Evolutionary conservation across 371 early-diverging fungal species (phyloP).

Genomic region (Lichtheimia corymbifera): DNA sequence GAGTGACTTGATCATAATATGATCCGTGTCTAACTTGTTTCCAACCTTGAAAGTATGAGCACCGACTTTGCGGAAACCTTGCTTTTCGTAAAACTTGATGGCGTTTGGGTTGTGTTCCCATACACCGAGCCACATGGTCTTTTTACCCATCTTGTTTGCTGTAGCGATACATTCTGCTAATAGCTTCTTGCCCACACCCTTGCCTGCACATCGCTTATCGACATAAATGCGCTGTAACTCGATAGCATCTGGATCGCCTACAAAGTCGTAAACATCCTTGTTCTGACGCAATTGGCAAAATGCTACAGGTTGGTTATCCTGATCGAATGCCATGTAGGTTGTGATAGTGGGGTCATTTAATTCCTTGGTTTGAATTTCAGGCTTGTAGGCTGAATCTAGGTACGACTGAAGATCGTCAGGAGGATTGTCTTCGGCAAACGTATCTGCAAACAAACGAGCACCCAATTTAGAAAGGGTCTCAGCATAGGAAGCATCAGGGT

Average conservation of each 20-base stretch:
- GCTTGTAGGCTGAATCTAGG: slow-evolving; percentile 18
- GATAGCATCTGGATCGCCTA: slow-evolving; percentile 24
- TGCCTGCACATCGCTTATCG: slow-evolving; percentile 21
- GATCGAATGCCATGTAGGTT: slow-evolving; percentile 23
- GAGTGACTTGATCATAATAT: slow-evolving; percentile 23
- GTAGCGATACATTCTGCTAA: slow-evolving; percentile 11
- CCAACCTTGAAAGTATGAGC: slow-evolving; percentile 27
- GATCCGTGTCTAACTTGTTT: slow-evolving; percentile 24
- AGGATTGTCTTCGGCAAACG: slow-evolving; percentile 16
- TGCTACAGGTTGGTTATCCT: slow-evolving; percentile 16
- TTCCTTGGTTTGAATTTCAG: slow-evolving; percentile 20
- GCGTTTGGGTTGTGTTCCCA: slow-evolving; percentile 35
- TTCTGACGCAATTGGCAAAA: slow-evolving; percentile 25
- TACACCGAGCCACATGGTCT: slow-evolving; percentile 39
- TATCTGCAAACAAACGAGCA: slow-evolving; percentile 17
- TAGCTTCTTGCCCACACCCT: slow-evolving; percentile 26
- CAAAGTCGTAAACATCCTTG: slow-evolving; percentile 24
- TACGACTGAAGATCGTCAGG: slow-evolving; percentile 19
- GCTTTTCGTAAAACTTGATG: slow-evolving; percentile 25
- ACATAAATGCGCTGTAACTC: slow-evolving; percentile 34
- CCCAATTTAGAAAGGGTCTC: slow-evolving; percentile 18
- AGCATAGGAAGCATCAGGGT: slow-evolving; percentile 13
- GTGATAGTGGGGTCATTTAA: slow-evolving; percentile 19
- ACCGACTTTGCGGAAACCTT: slow-evolving; percentile 29
- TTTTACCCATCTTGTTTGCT: slow-evolving; percentile 18